phyloP scores from a whole-genome alignment of 495 filamentous ascomycete genomes.

The Hypoxylon cercidicola region DNA sequence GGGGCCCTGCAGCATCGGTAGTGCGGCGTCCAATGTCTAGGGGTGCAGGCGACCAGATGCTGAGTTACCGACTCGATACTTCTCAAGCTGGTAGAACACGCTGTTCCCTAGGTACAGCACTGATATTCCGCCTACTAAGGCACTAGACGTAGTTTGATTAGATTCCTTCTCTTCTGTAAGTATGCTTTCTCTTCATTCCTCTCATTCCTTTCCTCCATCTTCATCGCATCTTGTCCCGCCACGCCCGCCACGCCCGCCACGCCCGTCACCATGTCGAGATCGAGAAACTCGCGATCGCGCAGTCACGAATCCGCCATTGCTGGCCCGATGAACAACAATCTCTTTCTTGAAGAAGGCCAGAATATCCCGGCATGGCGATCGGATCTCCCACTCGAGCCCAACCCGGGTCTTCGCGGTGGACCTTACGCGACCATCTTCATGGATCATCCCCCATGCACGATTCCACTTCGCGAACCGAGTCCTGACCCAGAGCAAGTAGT shows the following conservation, averaged over 20 bases:
- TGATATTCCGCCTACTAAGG: neutral
- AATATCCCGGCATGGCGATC: slow-evolving; percentile 2
- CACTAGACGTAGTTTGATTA: neutral
- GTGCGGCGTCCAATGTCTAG: slow-evolving; percentile 7
- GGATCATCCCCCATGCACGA: slow-evolving; percentile 2
- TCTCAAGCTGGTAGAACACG: slow-evolving; percentile 4
- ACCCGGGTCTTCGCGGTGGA: slow-evolving; percentile 35
- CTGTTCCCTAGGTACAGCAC: neutral
- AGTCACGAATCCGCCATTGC: neutral
- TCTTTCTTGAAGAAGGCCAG: slow-evolving; percentile 15
- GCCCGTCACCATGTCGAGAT: slow-evolving; percentile 2
- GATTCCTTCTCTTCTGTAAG: slow-evolving; percentile 10
- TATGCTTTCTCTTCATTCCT: slow-evolving; percentile 27
- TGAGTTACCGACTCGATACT: slow-evolving; percentile 12
- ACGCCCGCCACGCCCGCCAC: neutral
- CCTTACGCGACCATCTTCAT: slow-evolving; percentile 26
- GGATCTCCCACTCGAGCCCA: slow-evolving; percentile 14
- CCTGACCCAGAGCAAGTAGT: slow-evolving; percentile 20
- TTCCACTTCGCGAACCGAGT: slow-evolving; percentile 4
- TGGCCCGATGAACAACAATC: slow-evolving; percentile 25
- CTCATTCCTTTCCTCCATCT: slow-evolving; percentile 4
- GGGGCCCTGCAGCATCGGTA: slow-evolving; percentile 3
- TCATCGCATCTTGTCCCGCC: neutral
- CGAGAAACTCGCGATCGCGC: neutral
- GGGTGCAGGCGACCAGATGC: slow-evolving; percentile 14